A percentile compares a stretch with the other conserved stretches of the same genome.
Evolutionary conservation across 768 basidiomycete genomes (phyloP).

Genomic region (Tephrocybe sp.): DNA sequence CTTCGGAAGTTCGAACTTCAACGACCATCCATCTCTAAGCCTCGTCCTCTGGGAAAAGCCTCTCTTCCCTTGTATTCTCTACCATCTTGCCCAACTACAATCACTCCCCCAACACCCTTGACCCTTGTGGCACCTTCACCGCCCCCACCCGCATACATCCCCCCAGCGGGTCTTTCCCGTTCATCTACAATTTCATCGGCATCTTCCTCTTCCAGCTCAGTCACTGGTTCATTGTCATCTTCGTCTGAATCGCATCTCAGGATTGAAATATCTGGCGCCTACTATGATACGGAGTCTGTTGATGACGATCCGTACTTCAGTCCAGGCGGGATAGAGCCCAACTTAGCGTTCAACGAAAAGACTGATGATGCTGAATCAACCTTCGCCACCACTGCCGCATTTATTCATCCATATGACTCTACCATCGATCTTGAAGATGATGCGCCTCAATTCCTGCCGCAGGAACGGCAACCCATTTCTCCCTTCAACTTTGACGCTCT

Average conservation of each 20-base stretch:
- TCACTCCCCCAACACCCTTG: slow-evolving; percentile 17
- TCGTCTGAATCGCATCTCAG: slow-evolving; percentile 19
- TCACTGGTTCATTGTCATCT: slow-evolving; percentile 21
- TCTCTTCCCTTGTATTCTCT: slow-evolving; percentile 20
- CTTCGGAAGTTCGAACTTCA: slow-evolving; percentile 78
- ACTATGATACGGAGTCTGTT: slow-evolving; percentile 38
- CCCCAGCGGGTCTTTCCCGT: slow-evolving; percentile 20
- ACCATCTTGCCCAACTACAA: slow-evolving; percentile 19
- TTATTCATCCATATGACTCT: slow-evolving; percentile 49
- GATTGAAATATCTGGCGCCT: slow-evolving; percentile 43
- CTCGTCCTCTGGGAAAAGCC: slow-evolving; percentile 33
- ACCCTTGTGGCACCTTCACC: slow-evolving; percentile 24
- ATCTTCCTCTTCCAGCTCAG: slow-evolving; percentile 23
- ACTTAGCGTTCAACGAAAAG: slow-evolving; percentile 18
- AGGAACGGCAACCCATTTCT: slow-evolving; percentile 38
- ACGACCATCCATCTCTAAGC: slow-evolving; percentile 62
- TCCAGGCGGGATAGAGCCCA: slow-evolving; percentile 21
- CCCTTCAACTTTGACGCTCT: slow-evolving; percentile 54
- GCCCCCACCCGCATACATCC: slow-evolving; percentile 28
- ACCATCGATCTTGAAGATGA: slow-evolving; percentile 26
- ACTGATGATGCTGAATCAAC: slow-evolving; percentile 6
- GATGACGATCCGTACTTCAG: slow-evolving; percentile 31
- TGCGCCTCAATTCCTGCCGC: slow-evolving; percentile 27
- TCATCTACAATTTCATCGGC: slow-evolving; percentile 15
- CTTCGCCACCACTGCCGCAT: slow-evolving; percentile 43